These are phyloP conservation scores for Paraglomus occultum DNA, from an alignment of 192 early-diverging fungal genomes.

Conservation along the genomic window DNA sequence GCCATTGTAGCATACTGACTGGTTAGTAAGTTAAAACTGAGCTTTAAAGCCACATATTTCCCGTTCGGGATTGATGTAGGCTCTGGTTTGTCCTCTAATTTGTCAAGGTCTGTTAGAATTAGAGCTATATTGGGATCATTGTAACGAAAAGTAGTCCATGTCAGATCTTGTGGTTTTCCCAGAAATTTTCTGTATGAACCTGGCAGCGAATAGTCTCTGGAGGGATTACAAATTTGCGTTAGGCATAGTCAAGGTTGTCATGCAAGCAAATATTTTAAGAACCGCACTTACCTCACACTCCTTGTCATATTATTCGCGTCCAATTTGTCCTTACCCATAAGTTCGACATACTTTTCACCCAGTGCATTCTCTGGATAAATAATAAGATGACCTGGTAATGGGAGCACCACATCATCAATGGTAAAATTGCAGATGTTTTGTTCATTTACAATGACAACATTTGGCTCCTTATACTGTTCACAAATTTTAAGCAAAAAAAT, in stretches of 20 bases:
- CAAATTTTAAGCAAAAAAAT: conserved; percentile 12
- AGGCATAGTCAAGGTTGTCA: background rate
- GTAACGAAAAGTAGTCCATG: conserved; percentile 57
- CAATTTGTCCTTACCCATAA: conserved; percentile 74
- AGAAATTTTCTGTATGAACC: conserved; percentile 69
- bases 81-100: conserved; percentile 46
- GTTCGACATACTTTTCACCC: conserved; percentile 56
- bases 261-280: background rate
- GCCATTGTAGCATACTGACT: conserved; percentile 97
- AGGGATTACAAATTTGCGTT: background rate
- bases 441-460: conserved; percentile 58
- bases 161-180: conserved; percentile 55
- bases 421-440: conserved; percentile 68
- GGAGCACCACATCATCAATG: conserved; percentile 90
- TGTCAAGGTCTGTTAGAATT: conserved; percentile 63
- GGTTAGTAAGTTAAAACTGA: conserved; percentile 74
- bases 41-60: conserved; percentile 64
- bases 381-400: conserved; percentile 79
- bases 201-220: conserved; percentile 57
- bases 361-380: conserved; percentile 79
- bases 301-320: conserved; percentile 64
- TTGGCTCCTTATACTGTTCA: conserved; percentile 6
- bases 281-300: conserved; percentile 48
- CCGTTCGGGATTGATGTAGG: conserved; percentile 53
- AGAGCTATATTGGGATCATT: conserved; percentile 58